Evolutionary conservation across 2,329 filamentous ascomycete genomes (phyloP), one percentile per base, ranked within the genome.

Genomic region (Ophiobolus disseminans): DNA sequence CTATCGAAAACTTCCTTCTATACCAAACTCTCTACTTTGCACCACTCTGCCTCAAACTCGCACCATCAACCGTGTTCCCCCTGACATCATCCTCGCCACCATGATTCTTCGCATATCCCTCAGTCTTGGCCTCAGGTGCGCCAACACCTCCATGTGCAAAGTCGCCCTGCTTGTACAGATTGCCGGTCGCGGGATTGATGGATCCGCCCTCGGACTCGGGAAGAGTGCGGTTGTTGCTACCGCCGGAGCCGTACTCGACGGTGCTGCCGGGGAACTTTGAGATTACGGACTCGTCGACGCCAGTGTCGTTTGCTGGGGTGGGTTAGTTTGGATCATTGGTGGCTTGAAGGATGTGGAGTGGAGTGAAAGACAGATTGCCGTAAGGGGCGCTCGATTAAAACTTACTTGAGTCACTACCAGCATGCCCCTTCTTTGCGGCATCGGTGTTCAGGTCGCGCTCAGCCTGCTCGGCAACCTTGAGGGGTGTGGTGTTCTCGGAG

Each of bases 361-460:
- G 16, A 4, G 25, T 16, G 14, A 25, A n/a, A n/a, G n/a, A n/a
- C n/a, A n/a, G n/a, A n/a, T n/a, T n/a, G n/a, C n/a, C n/a, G n/a
- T n/a, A n/a, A n/a, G n/a, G n/a, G n/a, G n/a, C n/a, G n/a, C n/a
- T n/a, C n/a, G n/a, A n/a, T n/a, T n/a, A n/a, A 46, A 28, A 60
- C 62, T 8, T 73, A 78, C 75, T 71, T 34, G 71, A 75, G 43
- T 75, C 69, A 43, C 70, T 73, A 23, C 60, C 57, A 4, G 39
- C 39, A 30, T 73, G 57, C 36, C 76, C 74, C 22, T 69, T 58
- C 54, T 75, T 76, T 8, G 74, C 73, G 11, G 59, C 48, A 25
- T 75, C 56, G 7, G 75, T 74, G 66, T 79, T 78, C 43, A 80
- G 70, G 46, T 81, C 77, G 14, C 66, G 67, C 71, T 81, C 78